Conservation (phyloP, 164 flowering plant species). For the Magnolia kwangsiensis region DNA sequence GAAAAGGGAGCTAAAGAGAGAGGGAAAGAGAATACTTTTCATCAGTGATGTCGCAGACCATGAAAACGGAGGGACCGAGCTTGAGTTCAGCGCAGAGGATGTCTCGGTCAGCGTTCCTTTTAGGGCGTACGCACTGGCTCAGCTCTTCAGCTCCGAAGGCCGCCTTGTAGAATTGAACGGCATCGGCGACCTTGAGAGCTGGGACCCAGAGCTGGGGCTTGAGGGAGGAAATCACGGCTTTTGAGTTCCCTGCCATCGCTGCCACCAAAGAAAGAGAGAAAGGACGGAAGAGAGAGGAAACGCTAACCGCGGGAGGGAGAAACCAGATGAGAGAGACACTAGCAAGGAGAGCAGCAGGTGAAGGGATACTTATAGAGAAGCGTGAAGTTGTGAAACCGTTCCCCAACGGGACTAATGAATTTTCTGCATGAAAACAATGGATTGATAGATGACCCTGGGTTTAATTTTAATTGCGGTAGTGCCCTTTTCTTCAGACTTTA, state of each 20-base stretch:
- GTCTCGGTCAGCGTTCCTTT: constrained; percentile 87
- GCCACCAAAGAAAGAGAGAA: neutral
- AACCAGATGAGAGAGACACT: constrained; percentile 5
- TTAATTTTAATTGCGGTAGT: no score
- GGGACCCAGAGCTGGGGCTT: constrained; percentile 54
- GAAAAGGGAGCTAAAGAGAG: neutral
- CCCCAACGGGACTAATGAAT: no score
- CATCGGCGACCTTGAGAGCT: constrained; percentile 65
- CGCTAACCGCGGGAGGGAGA: constrained; percentile 20
- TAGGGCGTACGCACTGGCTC: constrained; percentile 47
- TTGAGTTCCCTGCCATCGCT: constrained; percentile 36
- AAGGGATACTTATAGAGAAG: constrained; percentile 25
- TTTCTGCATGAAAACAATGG: no score
- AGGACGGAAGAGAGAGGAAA: constrained; percentile 15
- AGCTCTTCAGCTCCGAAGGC: constrained; percentile 83
- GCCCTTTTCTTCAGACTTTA: no score
- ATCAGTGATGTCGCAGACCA: constrained; percentile 49
- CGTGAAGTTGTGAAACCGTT: constrained; percentile 43
- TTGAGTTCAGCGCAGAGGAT: constrained; percentile 58
- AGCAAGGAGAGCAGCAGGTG: neutral
- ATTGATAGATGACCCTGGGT: no score
- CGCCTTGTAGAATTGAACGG: constrained; percentile 68
- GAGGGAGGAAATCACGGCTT: constrained; percentile 33
- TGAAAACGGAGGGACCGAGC: constrained; percentile 47
- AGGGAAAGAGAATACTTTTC: constrained; percentile 10